Evolutionary conservation across 768 basidiomycete species (phyloP).

Genomic region (Phanerochaete sordida): DNA sequence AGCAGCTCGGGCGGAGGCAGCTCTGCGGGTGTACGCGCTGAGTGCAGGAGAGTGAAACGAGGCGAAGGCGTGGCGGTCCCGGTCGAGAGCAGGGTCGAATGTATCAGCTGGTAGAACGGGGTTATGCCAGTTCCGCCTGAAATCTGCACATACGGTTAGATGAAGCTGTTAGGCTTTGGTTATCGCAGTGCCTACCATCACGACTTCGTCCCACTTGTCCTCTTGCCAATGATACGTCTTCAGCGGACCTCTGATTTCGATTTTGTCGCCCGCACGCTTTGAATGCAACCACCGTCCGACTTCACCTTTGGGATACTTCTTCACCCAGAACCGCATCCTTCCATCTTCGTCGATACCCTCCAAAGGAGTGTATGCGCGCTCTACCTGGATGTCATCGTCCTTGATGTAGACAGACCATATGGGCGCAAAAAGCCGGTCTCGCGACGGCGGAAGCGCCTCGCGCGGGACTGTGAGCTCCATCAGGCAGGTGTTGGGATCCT

Average conservation of each 20-base stretch:
- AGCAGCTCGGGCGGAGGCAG: conserved; percentile 68
- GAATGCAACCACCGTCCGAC: conserved; percentile 82
- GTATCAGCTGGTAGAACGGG: conserved; percentile 78
- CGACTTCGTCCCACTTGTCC: conserved; percentile 71
- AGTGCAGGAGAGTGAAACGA: conserved; percentile 71
- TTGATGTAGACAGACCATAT: conserved; percentile 82
- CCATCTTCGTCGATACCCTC: conserved; percentile 66
- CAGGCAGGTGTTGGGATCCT: conserved; percentile 58
- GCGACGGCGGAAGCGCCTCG: conserved; percentile 19
- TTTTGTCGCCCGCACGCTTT: conserved; percentile 56
- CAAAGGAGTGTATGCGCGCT: conserved; percentile 81
- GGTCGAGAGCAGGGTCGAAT: conserved; percentile 41
- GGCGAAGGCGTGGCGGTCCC: conserved; percentile 31
- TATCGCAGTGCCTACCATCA: conserved; percentile 52
- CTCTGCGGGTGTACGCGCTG: conserved; percentile 56
- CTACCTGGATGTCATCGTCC: conserved; percentile 86
- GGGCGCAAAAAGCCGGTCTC: conserved; percentile 24
- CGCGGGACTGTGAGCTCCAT: conserved; percentile 58
- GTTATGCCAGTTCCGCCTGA: conserved; percentile 88
- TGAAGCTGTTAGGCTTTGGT: neutral
- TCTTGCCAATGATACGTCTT: conserved; percentile 59
- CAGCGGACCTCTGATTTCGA: conserved; percentile 77
- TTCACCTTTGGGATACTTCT: conserved; percentile 74
- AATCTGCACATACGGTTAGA: conserved; percentile 45
- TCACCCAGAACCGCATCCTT: conserved; percentile 75